Percentiles rank a stretch among this genome's conserved stretches.
phyloP scores from a whole-genome alignment of 352 stramenopile genomes.

The Aphanomyces astaci region DNA sequence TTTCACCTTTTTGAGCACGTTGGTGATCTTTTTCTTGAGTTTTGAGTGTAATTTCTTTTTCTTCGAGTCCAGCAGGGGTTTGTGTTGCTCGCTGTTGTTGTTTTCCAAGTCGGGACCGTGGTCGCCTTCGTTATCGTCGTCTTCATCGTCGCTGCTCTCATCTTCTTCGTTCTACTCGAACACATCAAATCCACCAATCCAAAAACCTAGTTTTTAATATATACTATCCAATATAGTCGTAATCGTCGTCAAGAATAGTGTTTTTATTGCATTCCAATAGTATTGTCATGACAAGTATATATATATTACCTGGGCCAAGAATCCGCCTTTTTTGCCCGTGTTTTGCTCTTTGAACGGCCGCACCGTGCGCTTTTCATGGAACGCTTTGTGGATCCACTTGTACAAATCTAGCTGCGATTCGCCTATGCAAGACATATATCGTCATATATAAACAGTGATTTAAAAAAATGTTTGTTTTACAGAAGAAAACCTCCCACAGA shows the following conservation, averaged over 20 bases:
- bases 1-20: slow-evolving; percentile 29
- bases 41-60: slow-evolving; percentile 12
- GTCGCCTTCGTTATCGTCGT: slow-evolving; percentile 26
- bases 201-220: too few species aligned
- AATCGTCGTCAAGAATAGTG: too few species aligned
- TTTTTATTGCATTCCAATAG: too few species aligned
- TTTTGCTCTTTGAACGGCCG: slow-evolving; percentile 57
- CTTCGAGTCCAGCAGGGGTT: slow-evolving; percentile 30
- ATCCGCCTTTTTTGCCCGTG: slow-evolving; percentile 16
- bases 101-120: slow-evolving; percentile 16
- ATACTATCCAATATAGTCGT: too few species aligned
- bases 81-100: slow-evolving; percentile 36
- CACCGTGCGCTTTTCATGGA: slow-evolving; percentile 48
- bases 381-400: slow-evolving; percentile 62
- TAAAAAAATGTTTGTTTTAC: too few species aligned
- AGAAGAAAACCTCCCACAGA: too few species aligned
- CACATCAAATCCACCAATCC: too few species aligned
- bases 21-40: slow-evolving; percentile 22
- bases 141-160: slow-evolving; percentile 28
- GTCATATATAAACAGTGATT: too few species aligned
- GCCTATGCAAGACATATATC: too few species aligned
- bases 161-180: slow-evolving; percentile 22
- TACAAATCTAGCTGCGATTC: slow-evolving; percentile 82
- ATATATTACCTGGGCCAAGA: background rate
- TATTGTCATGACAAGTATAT: background rate